Base-by-base conservation (phyloP, 2,329 filamentous ascomycete genomes). In the Arthroderma sp. region DNA sequence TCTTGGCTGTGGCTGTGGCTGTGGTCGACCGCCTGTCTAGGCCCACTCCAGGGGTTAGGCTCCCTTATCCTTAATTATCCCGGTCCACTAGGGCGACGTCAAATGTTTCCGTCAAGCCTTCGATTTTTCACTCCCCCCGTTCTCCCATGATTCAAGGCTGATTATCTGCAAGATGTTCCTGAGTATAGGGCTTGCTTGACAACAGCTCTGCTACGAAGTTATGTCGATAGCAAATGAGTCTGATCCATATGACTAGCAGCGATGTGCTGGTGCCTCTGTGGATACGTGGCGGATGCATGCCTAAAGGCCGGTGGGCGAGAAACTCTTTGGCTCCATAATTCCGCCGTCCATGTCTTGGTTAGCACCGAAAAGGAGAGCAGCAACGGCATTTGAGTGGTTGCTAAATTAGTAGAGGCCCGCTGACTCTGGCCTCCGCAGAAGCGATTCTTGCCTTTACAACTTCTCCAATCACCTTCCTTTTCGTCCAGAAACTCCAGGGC, bases 1-100 rank as follows among this genome's bases (percentile, higher is more conserved):
- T 51, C 47, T 51, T 51, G 47, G 47, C 47, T n/a, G 47, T 51
- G 47, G 47, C 47, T 51, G 47, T 51, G 47, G 28, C 47, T 33
- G n/a, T 33, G 28, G 28, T 35, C 25, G n/a, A 35, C 47, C 47
- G 47, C 47, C 25, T 31, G 47, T 13, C 15, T 23, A 19, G 19
- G 47, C 25, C 43, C 21, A 35, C 25, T 17, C 4, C 28, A 51
- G 47, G 47, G 47, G 25, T 17, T 33, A 9, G 25, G 13, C 25
- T 23, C 23, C 41, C 23, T 44, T 8, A 23, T 44, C 13, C 23
- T 31, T 51, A 35, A 51, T 51, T n/a, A 19, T 49, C 23, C 28
- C 28, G 3, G 28, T 31, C 28, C 28, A 7, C 3, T 13, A 4
- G 11, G 15, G n/a, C n/a, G n/a, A n/a, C n/a, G n/a, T n/a, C n/a